Percentiles rank a stretch among this genome's conserved stretches.
phyloP scores from a whole-genome alignment of 257 asterid species.

The Solanum pinnatisectum region DNA sequence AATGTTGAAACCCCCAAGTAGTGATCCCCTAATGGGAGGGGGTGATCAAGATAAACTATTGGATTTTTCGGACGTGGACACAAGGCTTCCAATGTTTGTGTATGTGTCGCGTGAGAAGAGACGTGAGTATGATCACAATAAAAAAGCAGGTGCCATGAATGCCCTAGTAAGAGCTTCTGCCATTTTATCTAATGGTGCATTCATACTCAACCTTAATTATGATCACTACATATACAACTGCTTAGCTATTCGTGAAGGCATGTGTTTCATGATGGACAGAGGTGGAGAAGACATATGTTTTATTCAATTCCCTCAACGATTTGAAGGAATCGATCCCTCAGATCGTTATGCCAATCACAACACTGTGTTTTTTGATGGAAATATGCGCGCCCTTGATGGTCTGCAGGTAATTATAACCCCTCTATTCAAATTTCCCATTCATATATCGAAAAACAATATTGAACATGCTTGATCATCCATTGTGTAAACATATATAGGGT shows the following conservation, averaged over 20 bases:
- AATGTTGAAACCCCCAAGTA: slow-evolving; percentile 32
- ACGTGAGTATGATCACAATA: slow-evolving; percentile 33
- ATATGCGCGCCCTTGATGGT: slow-evolving; percentile 40
- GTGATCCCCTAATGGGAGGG: slow-evolving; percentile 22
- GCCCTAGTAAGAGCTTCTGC: slow-evolving; percentile 32
- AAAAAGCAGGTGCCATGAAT: slow-evolving; percentile 40
- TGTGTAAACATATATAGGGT: slow-evolving; percentile 9
- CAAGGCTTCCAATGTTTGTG: slow-evolving; percentile 34
- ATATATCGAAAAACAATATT: neutral
- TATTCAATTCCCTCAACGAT: slow-evolving; percentile 34
- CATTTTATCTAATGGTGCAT: slow-evolving; percentile 29
- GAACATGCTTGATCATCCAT: neutral
- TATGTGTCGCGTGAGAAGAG: slow-evolving; percentile 38
- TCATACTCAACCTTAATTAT: slow-evolving; percentile 33
- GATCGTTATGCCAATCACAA: slow-evolving; percentile 39
- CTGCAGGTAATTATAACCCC: slow-evolving; percentile 11
- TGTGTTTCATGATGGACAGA: slow-evolving; percentile 43
- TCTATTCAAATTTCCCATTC: neutral
- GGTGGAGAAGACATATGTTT: slow-evolving; percentile 38
- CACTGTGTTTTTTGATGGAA: slow-evolving; percentile 33
- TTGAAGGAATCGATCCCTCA: slow-evolving; percentile 40
- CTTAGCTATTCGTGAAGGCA: slow-evolving; percentile 31
- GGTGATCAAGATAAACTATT: slow-evolving; percentile 5
- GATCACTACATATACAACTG: slow-evolving; percentile 27
- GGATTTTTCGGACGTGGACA: slow-evolving; percentile 26